phyloP scores from a whole-genome alignment of 1,139 yeast species.

The Magnusiomyces suaveolens region DNA sequence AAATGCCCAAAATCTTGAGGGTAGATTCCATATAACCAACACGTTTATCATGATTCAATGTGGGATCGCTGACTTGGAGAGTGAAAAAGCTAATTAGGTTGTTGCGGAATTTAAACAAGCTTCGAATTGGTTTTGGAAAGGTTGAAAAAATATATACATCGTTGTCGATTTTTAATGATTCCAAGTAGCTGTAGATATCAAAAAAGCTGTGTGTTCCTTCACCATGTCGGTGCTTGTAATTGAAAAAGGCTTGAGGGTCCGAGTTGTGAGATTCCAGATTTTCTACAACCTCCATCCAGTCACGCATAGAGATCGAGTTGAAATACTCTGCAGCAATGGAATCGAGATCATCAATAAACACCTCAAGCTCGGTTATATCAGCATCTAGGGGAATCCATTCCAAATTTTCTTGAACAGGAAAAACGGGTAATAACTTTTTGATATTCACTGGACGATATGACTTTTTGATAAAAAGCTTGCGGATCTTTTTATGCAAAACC shows the following conservation, averaged over 20 bases:
- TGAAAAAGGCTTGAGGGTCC: slow-evolving; percentile 50
- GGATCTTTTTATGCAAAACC: slow-evolving; percentile 54
- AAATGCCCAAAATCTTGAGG: slow-evolving; percentile 55
- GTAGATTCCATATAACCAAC: slow-evolving; percentile 62
- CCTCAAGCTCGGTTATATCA: slow-evolving; percentile 34
- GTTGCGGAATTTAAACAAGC: slow-evolving; percentile 56
- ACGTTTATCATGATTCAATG: slow-evolving; percentile 45
- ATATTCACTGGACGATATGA: slow-evolving; percentile 60
- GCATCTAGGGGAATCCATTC: slow-evolving; percentile 22
- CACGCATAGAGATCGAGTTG: slow-evolving; percentile 51
- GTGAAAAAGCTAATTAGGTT: slow-evolving; percentile 58
- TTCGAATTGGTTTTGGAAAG: slow-evolving; percentile 63
- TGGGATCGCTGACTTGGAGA: slow-evolving; percentile 54
- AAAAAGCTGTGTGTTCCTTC: slow-evolving; percentile 50
- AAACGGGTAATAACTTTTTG: slow-evolving; percentile 22
- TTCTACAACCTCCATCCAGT: slow-evolving; percentile 78
- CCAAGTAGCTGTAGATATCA: slow-evolving; percentile 63
- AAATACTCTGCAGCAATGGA: slow-evolving; percentile 51
- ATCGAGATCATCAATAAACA: slow-evolving; percentile 57
- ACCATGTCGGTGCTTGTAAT: slow-evolving; percentile 35
- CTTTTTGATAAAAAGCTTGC: slow-evolving; percentile 66
- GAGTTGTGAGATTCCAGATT: slow-evolving; percentile 47
- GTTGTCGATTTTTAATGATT: slow-evolving; percentile 34
- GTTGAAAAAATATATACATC: slow-evolving; percentile 37
- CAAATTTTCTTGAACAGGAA: slow-evolving; percentile 19